Conservation (phyloP, 805 yeast species). For the Candida insectorum region DNA sequence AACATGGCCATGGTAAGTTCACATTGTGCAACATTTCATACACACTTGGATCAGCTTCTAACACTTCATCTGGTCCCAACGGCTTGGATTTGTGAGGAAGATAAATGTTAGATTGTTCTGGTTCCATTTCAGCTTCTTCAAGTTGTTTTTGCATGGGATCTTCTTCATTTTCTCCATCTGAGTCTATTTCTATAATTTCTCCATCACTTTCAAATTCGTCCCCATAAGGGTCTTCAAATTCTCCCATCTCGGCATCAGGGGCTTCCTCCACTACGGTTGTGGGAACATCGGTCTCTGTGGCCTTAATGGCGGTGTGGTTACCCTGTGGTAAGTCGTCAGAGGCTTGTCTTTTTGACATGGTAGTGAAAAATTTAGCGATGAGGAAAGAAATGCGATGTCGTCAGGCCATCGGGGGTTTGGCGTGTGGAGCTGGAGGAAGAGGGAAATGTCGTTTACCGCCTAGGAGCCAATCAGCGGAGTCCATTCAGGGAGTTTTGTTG, state of each 20-base stretch:
- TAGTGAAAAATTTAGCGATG: constrained; percentile 1
- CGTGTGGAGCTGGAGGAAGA: too few relatives aligned
- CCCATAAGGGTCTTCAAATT: constrained; percentile 84
- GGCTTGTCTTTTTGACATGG: constrained; percentile 52
- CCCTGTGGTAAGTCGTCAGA: constrained; percentile 22
- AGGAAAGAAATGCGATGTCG: too few relatives aligned
- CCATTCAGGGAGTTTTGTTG: too few relatives aligned
- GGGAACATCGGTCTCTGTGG: constrained; percentile 37
- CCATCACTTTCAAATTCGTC: constrained; percentile 93
- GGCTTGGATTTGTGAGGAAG: constrained; percentile 88
- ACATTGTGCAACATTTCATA: constrained; percentile 96
- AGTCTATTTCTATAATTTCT: constrained; percentile 78
- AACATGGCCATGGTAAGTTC: constrained; percentile 94
- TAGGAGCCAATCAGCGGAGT: too few relatives aligned
- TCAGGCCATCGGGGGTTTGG: too few relatives aligned
- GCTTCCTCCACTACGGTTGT: constrained; percentile 22
- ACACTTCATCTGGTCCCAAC: constrained; percentile 89
- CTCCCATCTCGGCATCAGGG: constrained; percentile 65
- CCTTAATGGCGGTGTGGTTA: constrained; percentile 33
- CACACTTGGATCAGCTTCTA: constrained; percentile 94
- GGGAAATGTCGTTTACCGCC: too few relatives aligned
- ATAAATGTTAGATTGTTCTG: constrained; percentile 50
- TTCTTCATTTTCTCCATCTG: constrained; percentile 34
- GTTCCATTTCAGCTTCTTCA: constrained; percentile 30
- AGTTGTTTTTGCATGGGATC: constrained; percentile 25